phyloP scores from a whole-genome alignment of 129 eudicot species.

The Tanacetum coccineum region DNA sequence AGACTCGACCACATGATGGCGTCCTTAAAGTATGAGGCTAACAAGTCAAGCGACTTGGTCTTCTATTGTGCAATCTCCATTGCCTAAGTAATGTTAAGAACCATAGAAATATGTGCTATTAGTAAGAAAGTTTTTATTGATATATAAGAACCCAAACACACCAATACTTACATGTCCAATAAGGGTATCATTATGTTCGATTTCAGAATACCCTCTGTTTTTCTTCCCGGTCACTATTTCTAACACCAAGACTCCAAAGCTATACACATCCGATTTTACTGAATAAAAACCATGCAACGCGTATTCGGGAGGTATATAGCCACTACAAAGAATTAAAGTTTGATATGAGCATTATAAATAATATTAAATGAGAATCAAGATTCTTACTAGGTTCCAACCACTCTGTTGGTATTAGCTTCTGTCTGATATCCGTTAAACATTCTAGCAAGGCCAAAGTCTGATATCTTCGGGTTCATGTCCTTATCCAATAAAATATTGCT shows the following conservation, averaged over 20 bases:
- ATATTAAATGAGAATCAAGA: neutral
- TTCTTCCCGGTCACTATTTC: conserved; percentile 43
- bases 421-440: conserved; percentile 20
- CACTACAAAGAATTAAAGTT: conserved; percentile 18
- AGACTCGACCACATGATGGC: neutral
- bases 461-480: conserved; percentile 32
- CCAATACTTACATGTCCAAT: conserved; percentile 29
- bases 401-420: conserved; percentile 26
- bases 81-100: conserved; percentile 16
- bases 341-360: neutral
- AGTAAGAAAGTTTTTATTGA: neutral
- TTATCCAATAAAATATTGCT: conserved; percentile 31
- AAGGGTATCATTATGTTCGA: conserved; percentile 29
- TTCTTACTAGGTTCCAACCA: conserved; percentile 38
- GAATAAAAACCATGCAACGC: conserved; percentile 33
- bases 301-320: conserved; percentile 42
- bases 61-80: conserved; percentile 17
- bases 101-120: neutral
- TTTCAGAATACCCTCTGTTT: conserved; percentile 35
- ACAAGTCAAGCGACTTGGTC: conserved; percentile 9
- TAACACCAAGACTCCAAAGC: conserved; percentile 39
- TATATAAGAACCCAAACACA: neutral
- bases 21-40: neutral
- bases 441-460: conserved; percentile 40
- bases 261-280: conserved; percentile 34